A percentile compares a stretch with the other conserved stretches of the same genome.
These are phyloP conservation scores for Amoeboaphelidium occidentale DNA, from an alignment of 371 early-diverging fungal genomes.

Conservation along the genomic window DNA sequence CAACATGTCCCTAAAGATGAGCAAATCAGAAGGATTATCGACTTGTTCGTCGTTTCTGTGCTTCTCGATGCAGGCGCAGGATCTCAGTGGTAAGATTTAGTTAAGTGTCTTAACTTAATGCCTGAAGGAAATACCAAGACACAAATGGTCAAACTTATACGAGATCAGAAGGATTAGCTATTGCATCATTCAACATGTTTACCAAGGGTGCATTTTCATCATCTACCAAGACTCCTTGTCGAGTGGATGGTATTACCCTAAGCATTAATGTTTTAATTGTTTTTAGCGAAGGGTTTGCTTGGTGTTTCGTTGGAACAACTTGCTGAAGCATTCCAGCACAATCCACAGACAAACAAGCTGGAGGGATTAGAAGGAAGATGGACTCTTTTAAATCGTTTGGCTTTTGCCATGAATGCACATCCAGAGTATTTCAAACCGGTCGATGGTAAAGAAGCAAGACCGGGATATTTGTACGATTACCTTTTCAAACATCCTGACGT, in stretches of 20 bases:
- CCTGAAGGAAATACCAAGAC: background rate
- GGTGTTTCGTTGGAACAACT: constrained; percentile 30
- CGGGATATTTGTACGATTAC: constrained; percentile 51
- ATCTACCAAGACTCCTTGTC: no score
- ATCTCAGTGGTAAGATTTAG: constrained; percentile 35
- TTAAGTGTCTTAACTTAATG: background rate
- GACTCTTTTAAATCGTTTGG: constrained; percentile 34
- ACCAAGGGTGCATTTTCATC: constrained; percentile 41
- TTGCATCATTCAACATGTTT: constrained; percentile 74
- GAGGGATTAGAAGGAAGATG: constrained; percentile 58
- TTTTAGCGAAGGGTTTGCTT: constrained; percentile 24
- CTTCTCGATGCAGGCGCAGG: constrained; percentile 86
- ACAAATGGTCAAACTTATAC: constrained; percentile 19
- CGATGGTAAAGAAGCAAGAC: constrained; percentile 22
- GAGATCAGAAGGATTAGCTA: constrained; percentile 64
- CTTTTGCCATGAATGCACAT: constrained; percentile 14
- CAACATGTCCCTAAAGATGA: constrained; percentile 5
- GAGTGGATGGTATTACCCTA: no score
- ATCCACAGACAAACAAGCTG: constrained; percentile 40
- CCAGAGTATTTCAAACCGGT: constrained; percentile 27
- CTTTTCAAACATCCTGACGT: constrained; percentile 5
- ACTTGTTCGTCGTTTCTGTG: constrained; percentile 66
- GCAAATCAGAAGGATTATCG: constrained; percentile 27
- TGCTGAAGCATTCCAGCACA: constrained; percentile 46
- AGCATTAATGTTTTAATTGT: no score